Evolutionary conservation across 2,329 filamentous ascomycete genomes (phyloP), one percentile per base, ranked within the genome.

Genomic region (Capronia epimyces): DNA sequence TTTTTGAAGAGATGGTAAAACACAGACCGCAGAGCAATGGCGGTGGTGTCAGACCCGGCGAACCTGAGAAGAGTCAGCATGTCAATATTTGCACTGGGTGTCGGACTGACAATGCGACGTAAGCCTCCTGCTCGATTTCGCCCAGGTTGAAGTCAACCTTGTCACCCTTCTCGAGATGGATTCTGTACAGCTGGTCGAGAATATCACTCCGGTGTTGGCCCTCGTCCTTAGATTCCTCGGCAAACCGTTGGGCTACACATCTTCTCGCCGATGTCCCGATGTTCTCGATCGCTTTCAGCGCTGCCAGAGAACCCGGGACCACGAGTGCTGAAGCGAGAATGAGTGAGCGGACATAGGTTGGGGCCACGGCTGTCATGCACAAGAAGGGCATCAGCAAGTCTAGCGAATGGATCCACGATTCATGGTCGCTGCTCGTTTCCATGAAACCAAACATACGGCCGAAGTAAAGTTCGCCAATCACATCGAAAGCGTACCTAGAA

Each of bases 1-100:
- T 47, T 76, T 43, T 74, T 80, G 53, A 71, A 71, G 2, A 73
- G 79, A 79, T 65, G 58, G 72, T 69, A 40, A 22, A 50, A 48
- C 18, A 52, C 36, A 20, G 48, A 41, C n/a, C 50, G 1, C 22
- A 58, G 37, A 7, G 37, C 55, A 27, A 58, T 58, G 3, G 53
- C 55, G 1, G 55, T 58, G n/a, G 53, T 56, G 37, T 56, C 53
- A 6, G 53, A 55, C 8, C 55, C 53, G 13, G 52, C 43, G 31
- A 50, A 51, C 18, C 48, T 53, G n/a, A 15, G 20, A 31, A 16
- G 24, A 22, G 44, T 46, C 36, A 42, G 32, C 40, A 21, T 16
- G 44, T 31, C 29, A 43, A 25, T 9, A 15, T 21, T 29, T 13
- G 1, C 22, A 18, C 15, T 6, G 4, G 29, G 34, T 20, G 12